A percentile compares a stretch with the other conserved stretches of the same genome.
phyloP scores from a whole-genome alignment of 257 asterid genomes.

The Lithospermum erythrorhizon region DNA sequence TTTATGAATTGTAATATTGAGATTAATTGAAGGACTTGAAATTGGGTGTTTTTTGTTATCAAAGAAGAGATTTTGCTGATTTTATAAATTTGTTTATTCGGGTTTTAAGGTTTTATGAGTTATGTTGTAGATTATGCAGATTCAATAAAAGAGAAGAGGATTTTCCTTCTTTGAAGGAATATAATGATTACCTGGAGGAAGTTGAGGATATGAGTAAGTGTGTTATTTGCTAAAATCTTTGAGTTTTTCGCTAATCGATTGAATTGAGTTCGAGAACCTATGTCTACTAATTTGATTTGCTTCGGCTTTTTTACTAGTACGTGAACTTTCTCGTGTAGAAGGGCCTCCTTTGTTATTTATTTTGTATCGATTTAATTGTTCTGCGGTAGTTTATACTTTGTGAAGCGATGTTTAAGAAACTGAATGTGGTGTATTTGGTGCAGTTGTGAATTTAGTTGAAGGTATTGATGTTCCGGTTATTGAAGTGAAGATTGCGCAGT shows the following conservation, averaged over 20 bases:
- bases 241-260: slow-evolving; percentile 7
- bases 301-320: too few relatives aligned
- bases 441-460: slow-evolving; percentile 70
- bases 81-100: too few relatives aligned
- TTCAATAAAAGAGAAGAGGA: slow-evolving; percentile 84
- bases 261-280: not conserved
- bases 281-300: not conserved
- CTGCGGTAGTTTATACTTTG: not conserved
- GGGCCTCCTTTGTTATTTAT: too few relatives aligned
- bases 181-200: slow-evolving; percentile 90
- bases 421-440: slow-evolving; percentile 17
- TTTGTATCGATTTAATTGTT: not conserved
- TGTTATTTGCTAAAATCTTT: slow-evolving; percentile 1
- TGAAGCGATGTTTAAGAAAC: not conserved
- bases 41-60: too few relatives aligned
- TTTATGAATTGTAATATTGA: too few relatives aligned
- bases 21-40: too few relatives aligned
- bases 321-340: too few relatives aligned
- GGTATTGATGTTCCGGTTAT: slow-evolving; percentile 74
- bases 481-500: slow-evolving; percentile 68
- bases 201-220: slow-evolving; percentile 95
- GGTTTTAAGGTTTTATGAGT: not conserved
- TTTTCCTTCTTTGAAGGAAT: slow-evolving; percentile 64
- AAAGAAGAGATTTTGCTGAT: not conserved
- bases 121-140: slow-evolving; percentile 25